Evolutionary conservation across 441 rosid genomes (phyloP).

Genomic region (Gossypium aridum): DNA sequence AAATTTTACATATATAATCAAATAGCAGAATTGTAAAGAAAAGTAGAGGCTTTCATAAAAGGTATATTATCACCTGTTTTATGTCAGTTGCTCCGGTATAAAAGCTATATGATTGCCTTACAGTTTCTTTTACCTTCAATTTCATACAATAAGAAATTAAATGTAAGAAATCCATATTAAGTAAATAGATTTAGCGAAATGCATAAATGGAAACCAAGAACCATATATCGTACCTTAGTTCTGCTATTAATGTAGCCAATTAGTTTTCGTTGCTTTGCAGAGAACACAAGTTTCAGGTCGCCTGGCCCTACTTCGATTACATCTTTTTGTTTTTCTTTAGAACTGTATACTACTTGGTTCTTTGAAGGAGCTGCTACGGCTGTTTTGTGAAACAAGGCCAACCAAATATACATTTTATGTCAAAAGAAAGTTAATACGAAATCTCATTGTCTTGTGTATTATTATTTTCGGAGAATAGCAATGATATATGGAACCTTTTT

Average conservation of each 20-base stretch:
- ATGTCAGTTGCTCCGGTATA: constrained; percentile 33
- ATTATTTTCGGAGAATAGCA: not conserved
- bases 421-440: constrained; percentile 6
- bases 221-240: constrained; percentile 22
- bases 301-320: constrained; percentile 35
- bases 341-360: constrained; percentile 22
- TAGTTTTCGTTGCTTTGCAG: constrained; percentile 32
- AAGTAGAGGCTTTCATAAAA: constrained; percentile 1
- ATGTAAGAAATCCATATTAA: not conserved
- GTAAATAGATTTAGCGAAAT: not conserved
- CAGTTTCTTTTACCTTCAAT: constrained; percentile 26
- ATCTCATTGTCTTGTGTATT: not conserved
- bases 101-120: constrained; percentile 32
- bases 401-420: not conserved
- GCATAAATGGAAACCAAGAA: not conserved
- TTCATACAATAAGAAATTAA: constrained; percentile 7
- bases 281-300: constrained; percentile 28
- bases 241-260: constrained; percentile 23
- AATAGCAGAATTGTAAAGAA: constrained; percentile 6
- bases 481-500: constrained; percentile 31
- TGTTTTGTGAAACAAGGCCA: constrained; percentile 3
- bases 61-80: constrained; percentile 35
- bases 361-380: constrained; percentile 30
- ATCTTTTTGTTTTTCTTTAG: constrained; percentile 21
- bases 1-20: constrained; percentile 3